Base-by-base conservation (phyloP, 805 yeast genomes). In the Kuraishia molischiana region DNA sequence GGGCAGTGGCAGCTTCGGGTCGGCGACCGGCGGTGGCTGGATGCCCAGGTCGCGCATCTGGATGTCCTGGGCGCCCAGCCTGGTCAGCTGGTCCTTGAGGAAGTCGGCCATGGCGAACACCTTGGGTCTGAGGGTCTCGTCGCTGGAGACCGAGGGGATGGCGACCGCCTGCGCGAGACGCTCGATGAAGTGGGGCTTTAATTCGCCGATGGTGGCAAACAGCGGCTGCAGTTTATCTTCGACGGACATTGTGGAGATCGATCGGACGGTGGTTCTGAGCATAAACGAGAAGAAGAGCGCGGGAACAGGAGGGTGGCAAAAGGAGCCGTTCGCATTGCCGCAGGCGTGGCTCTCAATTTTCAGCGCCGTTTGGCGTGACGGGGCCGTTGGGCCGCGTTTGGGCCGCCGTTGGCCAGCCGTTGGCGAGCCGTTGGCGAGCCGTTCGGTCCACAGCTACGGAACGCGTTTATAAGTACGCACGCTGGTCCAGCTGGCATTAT, bases 71-170 rank as follows among this genome's bases (percentile, higher is more conserved):
- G 89, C 94, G 17, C 95, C 96, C 41, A 92, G 69, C 4, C 57
- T 54, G 38, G 64, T 69, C 52, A 92, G 71, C 62, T 90, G 87
- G 4, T 61, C 58, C 40, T 74, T 77, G 41, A 92, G 66, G 61
- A 84, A 92, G 35, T 84, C 72, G 28, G 95, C 94, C 85, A 94
- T 92, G 54, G 77, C 79, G 43, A 86, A 79, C 34, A 92, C 97
- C 55, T 81, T 68, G 21, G 95, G 92, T 61, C 99, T 83, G 48
- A 85, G 72, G 10, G 77, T 59, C 53, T 87, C 95, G 56, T 92
- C 98, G 30, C 85, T 78, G 4, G 97, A 87, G 34, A 92, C 97
- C 8, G 97, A 89, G 35, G 95, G 94, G 49, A 90, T 92, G 42
- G 86, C 83, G 34, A 92, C 87, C n/a, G 97, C 97, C 36, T 80